Conservation (phyloP, 331 rosid species). For the Cydonia oblonga region DNA sequence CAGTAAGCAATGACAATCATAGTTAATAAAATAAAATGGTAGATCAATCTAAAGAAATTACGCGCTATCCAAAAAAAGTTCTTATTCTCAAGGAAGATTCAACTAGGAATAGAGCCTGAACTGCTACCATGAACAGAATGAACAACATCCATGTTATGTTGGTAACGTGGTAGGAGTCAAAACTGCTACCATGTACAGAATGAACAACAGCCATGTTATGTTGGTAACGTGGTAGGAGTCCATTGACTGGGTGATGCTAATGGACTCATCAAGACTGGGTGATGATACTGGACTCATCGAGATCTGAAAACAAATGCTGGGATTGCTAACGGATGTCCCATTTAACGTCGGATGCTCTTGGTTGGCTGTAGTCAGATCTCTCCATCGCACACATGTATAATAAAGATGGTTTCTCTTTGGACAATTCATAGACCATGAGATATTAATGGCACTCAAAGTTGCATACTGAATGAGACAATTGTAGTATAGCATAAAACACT, state of each 20-base stretch:
- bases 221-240: background rate
- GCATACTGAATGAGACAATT: background rate
- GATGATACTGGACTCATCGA: too few relatives aligned
- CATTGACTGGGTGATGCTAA: background rate
- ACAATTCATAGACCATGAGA: background rate
- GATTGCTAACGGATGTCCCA: background rate
- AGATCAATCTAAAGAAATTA: background rate
- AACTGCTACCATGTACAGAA: background rate
- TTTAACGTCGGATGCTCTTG: background rate
- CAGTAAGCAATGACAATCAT: too few relatives aligned
- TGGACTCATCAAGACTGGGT: background rate
- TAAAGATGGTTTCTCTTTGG: background rate
- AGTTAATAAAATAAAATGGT: too few relatives aligned
- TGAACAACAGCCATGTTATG: background rate
- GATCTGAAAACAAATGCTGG: background rate
- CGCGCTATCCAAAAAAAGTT: background rate
- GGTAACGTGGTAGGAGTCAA: background rate
- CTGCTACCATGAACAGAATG: background rate
- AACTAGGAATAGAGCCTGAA: background rate
- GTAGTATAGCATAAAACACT: background rate
- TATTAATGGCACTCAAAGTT: background rate
- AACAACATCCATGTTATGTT: background rate
- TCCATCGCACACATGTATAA: background rate
- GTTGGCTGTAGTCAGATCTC: background rate
- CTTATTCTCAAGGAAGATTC: background rate